Percentiles rank a stretch among this genome's conserved stretches.
Conservation (phyloP, 352 stramenopile genomes). For the Pythium scleroteichum region DNA sequence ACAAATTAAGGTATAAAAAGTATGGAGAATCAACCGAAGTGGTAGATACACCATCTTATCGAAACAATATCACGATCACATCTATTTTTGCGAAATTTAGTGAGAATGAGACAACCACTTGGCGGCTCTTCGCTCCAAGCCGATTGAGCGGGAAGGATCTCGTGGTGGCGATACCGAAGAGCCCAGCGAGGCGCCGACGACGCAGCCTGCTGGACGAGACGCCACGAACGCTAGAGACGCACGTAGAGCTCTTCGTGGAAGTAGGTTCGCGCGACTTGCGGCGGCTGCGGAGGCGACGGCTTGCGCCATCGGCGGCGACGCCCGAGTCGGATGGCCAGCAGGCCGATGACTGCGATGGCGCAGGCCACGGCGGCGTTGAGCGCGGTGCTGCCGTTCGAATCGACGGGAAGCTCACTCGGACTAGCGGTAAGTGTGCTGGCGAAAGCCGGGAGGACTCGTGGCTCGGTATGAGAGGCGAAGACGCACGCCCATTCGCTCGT, state of each 20-base stretch:
- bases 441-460: background rate
- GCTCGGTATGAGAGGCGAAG: constrained; percentile 21
- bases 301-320: background rate
- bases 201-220: too few relatives aligned
- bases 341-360: constrained; percentile 12
- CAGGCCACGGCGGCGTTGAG: constrained; percentile 11
- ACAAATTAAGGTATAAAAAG: too few relatives aligned
- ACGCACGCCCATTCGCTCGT: constrained; percentile 38
- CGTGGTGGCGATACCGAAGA: too few relatives aligned
- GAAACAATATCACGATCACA: background rate
- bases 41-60: constrained; percentile 17
- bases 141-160: constrained; percentile 3
- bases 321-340: constrained; percentile 14
- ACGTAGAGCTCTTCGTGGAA: constrained; percentile 3
- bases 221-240: constrained; percentile 1
- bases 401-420: background rate
- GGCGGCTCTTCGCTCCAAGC: too few relatives aligned
- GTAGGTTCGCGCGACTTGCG: constrained; percentile 8
- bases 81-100: background rate
- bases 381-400: background rate
- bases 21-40: too few relatives aligned
- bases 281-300: background rate
- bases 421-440: background rate
- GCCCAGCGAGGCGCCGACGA: background rate
- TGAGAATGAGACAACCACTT: background rate